A percentile compares a stretch with the other conserved stretches of the same genome.
Conservation (phyloP, 2,329 filamentous ascomycete species). For the Fusarium sublunatum region DNA sequence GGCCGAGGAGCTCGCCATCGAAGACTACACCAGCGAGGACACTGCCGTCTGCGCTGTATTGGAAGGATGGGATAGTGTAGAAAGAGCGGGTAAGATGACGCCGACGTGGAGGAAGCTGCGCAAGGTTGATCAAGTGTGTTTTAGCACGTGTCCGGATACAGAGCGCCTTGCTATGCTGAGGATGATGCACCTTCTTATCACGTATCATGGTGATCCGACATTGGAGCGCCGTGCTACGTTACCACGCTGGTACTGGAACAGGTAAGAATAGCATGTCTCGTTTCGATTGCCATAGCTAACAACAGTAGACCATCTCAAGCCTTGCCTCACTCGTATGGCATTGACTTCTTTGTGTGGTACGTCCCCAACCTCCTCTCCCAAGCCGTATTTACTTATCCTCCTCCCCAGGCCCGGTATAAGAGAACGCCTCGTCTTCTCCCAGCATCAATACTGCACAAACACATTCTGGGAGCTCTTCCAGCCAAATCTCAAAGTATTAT, state of each 20-base stretch:
- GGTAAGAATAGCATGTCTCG: conserved; percentile 23
- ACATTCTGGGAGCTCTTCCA: conserved; percentile 46
- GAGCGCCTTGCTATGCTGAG: conserved; percentile 44
- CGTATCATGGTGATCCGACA: conserved; percentile 45
- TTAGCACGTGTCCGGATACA: conserved; percentile 24
- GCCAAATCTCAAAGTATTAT: conserved; percentile 39
- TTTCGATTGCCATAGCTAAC: not conserved
- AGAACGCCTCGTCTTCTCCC: conserved; percentile 47
- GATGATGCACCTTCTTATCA: conserved; percentile 44
- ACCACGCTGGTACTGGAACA: conserved; percentile 45
- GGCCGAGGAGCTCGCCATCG: conserved; percentile 24
- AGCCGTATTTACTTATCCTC: not conserved
- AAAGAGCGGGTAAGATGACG: conserved; percentile 43
- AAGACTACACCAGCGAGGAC: conserved; percentile 42
- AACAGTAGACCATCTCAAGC: conserved; percentile 43
- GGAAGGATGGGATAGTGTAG: conserved; percentile 48
- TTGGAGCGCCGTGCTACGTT: conserved; percentile 32
- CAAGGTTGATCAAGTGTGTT: conserved; percentile 42
- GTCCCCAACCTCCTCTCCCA: not conserved
- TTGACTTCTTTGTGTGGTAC: conserved; percentile 50
- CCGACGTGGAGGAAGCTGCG: conserved; percentile 45
- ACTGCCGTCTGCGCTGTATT: conserved; percentile 42
- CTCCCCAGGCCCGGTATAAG: conserved; percentile 44
- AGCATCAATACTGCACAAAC: conserved; percentile 49
- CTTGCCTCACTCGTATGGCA: conserved; percentile 46